Conservation (phyloP, 495 filamentous ascomycete species). For the Aspergillus haitiensis region DNA sequence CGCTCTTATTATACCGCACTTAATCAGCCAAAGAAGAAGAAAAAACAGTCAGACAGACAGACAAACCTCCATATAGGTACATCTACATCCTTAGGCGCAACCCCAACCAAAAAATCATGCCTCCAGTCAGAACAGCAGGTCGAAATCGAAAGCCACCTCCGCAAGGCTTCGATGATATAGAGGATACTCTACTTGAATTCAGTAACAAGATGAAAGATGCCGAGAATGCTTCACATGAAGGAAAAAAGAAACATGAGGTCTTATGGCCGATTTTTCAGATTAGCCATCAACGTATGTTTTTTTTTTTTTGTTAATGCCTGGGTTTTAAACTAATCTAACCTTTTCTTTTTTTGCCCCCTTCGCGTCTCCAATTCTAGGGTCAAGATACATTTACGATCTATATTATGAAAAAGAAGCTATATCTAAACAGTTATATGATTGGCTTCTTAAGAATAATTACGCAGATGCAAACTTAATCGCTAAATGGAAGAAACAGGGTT, state of each 20-base stretch:
- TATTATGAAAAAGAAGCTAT: slow-evolving; percentile 99
- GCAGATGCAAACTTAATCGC: slow-evolving; percentile 93
- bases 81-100: too few relatives aligned
- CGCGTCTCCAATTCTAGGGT: slow-evolving; percentile 43
- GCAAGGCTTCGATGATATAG: slow-evolving; percentile 92
- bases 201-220: slow-evolving; percentile 99
- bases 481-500: slow-evolving; percentile 99
- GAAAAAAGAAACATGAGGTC: slow-evolving; percentile 81
- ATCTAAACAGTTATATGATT: slow-evolving; percentile 86
- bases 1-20: slow-evolving; percentile 7
- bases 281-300: slow-evolving; percentile 76
- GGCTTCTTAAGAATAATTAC: slow-evolving; percentile 94
- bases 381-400: slow-evolving; percentile 92
- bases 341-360: too few relatives aligned
- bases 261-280: slow-evolving; percentile 98
- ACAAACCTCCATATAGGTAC: too few relatives aligned
- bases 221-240: slow-evolving; percentile 74
- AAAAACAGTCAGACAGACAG: too few relatives aligned
- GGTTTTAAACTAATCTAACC: too few relatives aligned
- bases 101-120: slow-evolving; percentile 58
- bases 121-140: slow-evolving; percentile 68
- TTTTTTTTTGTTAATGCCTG: too few relatives aligned
- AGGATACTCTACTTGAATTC: slow-evolving; percentile 94
- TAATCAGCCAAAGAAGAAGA: neutral
- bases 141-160: slow-evolving; percentile 88